Percentiles rank a stretch among this genome's conserved stretches.
Evolutionary conservation across 768 basidiomycete species (phyloP).

Genomic region (Trametes sanguinea): DNA sequence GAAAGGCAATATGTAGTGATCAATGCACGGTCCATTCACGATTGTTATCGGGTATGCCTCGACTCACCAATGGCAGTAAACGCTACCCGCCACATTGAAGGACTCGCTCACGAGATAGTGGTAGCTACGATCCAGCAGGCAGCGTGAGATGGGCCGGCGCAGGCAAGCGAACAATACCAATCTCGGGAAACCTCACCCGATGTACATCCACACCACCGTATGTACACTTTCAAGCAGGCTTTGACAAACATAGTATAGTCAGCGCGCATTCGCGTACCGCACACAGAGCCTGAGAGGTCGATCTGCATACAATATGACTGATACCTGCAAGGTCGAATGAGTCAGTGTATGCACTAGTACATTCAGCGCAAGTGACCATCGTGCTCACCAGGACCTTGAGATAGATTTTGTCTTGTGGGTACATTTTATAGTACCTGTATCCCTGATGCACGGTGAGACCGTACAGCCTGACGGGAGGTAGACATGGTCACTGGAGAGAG

Average conservation of each 20-base stretch:
- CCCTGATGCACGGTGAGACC: background rate
- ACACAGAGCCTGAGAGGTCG: background rate
- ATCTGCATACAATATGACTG: background rate
- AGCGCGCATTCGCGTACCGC: too few species aligned
- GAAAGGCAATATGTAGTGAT: background rate
- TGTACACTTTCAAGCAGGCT: background rate
- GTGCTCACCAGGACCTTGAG: background rate
- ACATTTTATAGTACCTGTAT: background rate
- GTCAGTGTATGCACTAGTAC: too few species aligned
- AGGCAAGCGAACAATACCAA: too few species aligned
- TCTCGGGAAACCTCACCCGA: too few species aligned
- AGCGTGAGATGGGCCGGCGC: too few species aligned
- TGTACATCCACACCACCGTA: conserved; percentile 1
- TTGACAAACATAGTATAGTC: too few species aligned
- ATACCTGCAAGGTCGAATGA: too few species aligned
- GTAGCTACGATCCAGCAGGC: background rate
- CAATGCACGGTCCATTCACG: too few species aligned
- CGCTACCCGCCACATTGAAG: background rate
- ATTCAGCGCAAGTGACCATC: too few species aligned
- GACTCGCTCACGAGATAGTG: conserved; percentile 1
- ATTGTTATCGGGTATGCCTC: too few species aligned
- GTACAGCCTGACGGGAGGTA: background rate
- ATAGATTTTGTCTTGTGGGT: background rate
- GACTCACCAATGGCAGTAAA: conserved; percentile 1
- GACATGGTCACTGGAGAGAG: background rate